A percentile compares a stretch with the other conserved stretches of the same genome.
phyloP scores from a whole-genome alignment of 345 rosid species.

The Eutrema heterophyllum region DNA sequence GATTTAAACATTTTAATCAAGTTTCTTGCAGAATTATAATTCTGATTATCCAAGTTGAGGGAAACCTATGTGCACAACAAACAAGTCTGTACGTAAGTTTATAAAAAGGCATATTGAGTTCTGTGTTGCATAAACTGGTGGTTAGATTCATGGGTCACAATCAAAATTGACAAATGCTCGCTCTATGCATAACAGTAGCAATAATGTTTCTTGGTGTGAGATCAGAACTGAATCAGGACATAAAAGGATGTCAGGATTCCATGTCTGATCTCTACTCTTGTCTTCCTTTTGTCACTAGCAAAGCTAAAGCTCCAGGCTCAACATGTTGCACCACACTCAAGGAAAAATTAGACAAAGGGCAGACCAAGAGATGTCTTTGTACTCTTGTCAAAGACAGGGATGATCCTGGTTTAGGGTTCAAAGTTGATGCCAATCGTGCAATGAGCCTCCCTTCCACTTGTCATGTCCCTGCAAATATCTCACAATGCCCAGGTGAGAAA shows the following conservation, averaged over 20 bases:
- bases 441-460: conserved; percentile 35
- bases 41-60: not conserved
- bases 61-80: conserved; percentile 3
- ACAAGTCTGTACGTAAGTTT: not conserved
- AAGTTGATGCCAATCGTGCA: conserved; percentile 42
- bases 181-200: conserved; percentile 20
- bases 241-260: conserved; percentile 33
- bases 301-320: conserved; percentile 34
- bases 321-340: conserved; percentile 33
- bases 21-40: conserved; percentile 15
- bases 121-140: not conserved
- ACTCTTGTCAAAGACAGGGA: conserved; percentile 35
- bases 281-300: conserved; percentile 33
- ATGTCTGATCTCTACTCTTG: conserved; percentile 38
- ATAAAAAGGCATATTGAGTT: conserved; percentile 3
- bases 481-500: conserved; percentile 38
- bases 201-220: conserved; percentile 29
- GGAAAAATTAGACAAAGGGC: conserved; percentile 25
- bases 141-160: conserved; percentile 18
- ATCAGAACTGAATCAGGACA: conserved; percentile 33
- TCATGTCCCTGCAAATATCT: conserved; percentile 34
- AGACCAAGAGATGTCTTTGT: conserved; percentile 41
- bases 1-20: conserved; percentile 5
- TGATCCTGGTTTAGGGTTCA: conserved; percentile 38
- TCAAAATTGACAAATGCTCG: conserved; percentile 3